These are phyloP conservation scores for Aegilops longissima DNA, from an alignment of 176 grass and related monocot genomes.

Conservation along the genomic window DNA sequence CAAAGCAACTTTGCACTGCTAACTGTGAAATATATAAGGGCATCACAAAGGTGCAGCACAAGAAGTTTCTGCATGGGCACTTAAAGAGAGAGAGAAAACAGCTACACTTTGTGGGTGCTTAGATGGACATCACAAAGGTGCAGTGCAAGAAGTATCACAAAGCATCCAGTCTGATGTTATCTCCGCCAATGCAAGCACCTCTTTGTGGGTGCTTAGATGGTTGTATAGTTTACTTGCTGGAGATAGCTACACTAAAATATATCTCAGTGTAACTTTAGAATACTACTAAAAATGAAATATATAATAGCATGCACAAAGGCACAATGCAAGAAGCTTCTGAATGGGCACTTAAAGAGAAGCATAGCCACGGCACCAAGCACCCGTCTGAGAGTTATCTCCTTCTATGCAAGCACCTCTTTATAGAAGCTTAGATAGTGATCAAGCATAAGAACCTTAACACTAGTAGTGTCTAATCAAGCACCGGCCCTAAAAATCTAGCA, in stretches of 20 bases:
- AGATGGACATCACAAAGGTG: too few species aligned
- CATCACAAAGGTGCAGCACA: background rate
- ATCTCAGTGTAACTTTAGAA: background rate
- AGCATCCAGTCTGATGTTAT: background rate
- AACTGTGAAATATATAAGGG: constrained; percentile 12
- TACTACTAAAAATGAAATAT: background rate
- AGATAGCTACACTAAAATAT: constrained; percentile 6
- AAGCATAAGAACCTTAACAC: background rate
- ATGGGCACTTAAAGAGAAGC: background rate
- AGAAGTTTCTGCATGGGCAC: background rate
- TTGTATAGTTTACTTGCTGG: constrained; percentile 6
- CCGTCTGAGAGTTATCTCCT: background rate
- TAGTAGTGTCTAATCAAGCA: background rate
- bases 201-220: constrained; percentile 1
- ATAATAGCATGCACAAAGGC: background rate
- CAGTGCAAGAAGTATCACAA: background rate
- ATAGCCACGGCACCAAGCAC: background rate
- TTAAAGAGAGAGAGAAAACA: constrained; percentile 1
- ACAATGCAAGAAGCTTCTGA: background rate
- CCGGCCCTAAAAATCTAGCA: background rate
- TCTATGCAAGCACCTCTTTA: constrained; percentile 2
- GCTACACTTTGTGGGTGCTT: background rate
- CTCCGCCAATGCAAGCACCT: constrained; percentile 5
- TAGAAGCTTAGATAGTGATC: background rate
- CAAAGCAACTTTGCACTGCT: background rate